phyloP scores from a whole-genome alignment of 2,329 filamentous ascomycete species.

The Cryphonectria carpinicola region DNA sequence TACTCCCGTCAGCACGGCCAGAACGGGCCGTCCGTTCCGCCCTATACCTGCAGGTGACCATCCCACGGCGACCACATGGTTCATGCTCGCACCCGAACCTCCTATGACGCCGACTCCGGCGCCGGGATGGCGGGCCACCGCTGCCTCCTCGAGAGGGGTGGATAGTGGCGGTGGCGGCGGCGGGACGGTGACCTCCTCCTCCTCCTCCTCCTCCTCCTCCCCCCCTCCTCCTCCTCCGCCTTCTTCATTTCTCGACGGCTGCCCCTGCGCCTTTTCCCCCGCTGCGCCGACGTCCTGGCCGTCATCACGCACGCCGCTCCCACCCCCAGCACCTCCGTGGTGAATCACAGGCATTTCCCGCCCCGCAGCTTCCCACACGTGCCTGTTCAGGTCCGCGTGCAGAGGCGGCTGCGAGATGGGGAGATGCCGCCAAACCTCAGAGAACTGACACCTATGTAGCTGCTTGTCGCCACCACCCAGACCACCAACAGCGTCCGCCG shows the following conservation, averaged over 20 bases:
- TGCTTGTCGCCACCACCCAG: background rate
- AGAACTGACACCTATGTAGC: slow-evolving; percentile 35
- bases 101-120: slow-evolving; percentile 52
- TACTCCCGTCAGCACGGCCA: slow-evolving; percentile 54
- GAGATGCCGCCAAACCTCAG: slow-evolving; percentile 40
- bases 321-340: background rate
- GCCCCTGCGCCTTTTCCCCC: slow-evolving; percentile 36
- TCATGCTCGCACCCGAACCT: slow-evolving; percentile 54
- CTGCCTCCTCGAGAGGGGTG: background rate
- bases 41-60: slow-evolving; percentile 66
- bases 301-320: background rate
- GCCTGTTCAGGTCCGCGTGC: slow-evolving; percentile 49
- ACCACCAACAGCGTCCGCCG: slow-evolving; percentile 27
- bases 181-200: slow-evolving; percentile 37
- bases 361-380: slow-evolving; percentile 47
- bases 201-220: slow-evolving; percentile 33
- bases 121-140: slow-evolving; percentile 42
- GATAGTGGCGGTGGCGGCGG: slow-evolving; percentile 19
- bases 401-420: slow-evolving; percentile 42
- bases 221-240: slow-evolving; percentile 25
- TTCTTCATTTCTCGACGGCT: background rate
- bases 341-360: slow-evolving; percentile 31
- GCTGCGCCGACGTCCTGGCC: slow-evolving; percentile 46
- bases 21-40: slow-evolving; percentile 54
- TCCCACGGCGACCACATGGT: slow-evolving; percentile 56